Base-by-base conservation (phyloP, 768 basidiomycete genomes). In the Pleurotus eryngii region DNA sequence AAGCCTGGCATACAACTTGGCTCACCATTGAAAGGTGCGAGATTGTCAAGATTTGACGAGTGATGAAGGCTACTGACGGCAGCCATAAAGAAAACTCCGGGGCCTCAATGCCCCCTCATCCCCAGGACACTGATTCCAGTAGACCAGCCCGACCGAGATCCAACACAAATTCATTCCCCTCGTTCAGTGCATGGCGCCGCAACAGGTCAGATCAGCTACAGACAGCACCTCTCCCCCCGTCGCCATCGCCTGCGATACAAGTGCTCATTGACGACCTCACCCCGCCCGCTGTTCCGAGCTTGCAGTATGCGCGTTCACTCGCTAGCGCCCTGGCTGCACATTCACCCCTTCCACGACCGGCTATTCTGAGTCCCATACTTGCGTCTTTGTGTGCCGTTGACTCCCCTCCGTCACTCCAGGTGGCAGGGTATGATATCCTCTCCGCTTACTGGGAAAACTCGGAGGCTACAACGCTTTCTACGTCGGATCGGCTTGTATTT, bases 381-480 rank as follows among this genome's bases (percentile, higher is more conserved):
- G 75, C 76, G 5, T 75, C 80, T 1, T 74, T 92, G 9, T 91
- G 90, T 65, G 68, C 74, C 39, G 54, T 70, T 5, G 76, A 81
- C 15, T 76, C 80, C 0, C 87, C 88, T 1, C 59, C 76, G 0
- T 71, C 82, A 0, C 60, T 91, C 3, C 88, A 89, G 64, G 80
- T 80, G 6, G 79, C 84, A 0, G 90, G 90, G 0, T 89, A 78
- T 61, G 90, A 92, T 57, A 82, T 90, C 59, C 74, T 91, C 51
- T 75, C 85, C 12, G 79, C 86, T 2, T 92, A 86, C 66, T 84
- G 82, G 73, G 82, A 87, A 64, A 84, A 85, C 64, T 73, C 69
- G 18, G 82, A 84, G 53, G 72, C 77, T 1, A 64, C 74, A 18
- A 63, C 65, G 18, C 70, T 83, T 18, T 70, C 72, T 1, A 85